Base-by-base conservation (phyloP, 768 basidiomycete species). In the Mycena kentingensis region DNA sequence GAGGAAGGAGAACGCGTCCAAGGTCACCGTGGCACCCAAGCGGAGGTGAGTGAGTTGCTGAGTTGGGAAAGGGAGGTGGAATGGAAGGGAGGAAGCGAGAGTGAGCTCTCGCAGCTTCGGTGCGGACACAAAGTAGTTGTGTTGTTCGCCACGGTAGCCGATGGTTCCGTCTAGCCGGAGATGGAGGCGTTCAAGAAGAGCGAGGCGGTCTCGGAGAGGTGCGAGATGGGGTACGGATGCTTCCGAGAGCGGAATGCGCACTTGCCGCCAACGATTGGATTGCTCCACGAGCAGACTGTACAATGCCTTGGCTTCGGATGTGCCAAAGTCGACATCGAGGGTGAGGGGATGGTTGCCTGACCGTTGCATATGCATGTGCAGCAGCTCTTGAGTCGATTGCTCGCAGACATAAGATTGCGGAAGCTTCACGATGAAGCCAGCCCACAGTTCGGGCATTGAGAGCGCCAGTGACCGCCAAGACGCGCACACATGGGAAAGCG, bases 11-110 rank as follows among this genome's bases (percentile, higher is more conserved):
- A 38, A 27, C 21, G 52, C 15, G 4, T 49, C 46, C 27, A 57
- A n/a, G 3, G 55, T 57, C 10, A 51, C 35, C 11, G 51, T 42
- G 11, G 51, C 55, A 18, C 55, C 55, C 38, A 57, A 27, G 35
- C 52, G 55, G 11, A 57, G 46, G 12, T 43, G 31, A 11, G 46
- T 49, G 28, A 57, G 42, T 21, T 57, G 55, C 6, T 39, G n/a
- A 5, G 13, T 29, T 0, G 51, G 55, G 18, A 57, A 49, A 3
- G 51, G 55, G 22, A 57, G 21, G 5, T 49, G 18, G 10, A 36
- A 25, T 6, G 55, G 22, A 5, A 57, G 7, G 5, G 42, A 42
- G 11, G 41, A 19, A 7, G 46, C 51, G 12, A 57, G 24, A 11
- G 28, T 36, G 18, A 57, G 47, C 39, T 51, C 25, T 16, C 35